Evolutionary conservation across 352 stramenopile genomes (phyloP).

Genomic region (Phytophthora uliginosa): DNA sequence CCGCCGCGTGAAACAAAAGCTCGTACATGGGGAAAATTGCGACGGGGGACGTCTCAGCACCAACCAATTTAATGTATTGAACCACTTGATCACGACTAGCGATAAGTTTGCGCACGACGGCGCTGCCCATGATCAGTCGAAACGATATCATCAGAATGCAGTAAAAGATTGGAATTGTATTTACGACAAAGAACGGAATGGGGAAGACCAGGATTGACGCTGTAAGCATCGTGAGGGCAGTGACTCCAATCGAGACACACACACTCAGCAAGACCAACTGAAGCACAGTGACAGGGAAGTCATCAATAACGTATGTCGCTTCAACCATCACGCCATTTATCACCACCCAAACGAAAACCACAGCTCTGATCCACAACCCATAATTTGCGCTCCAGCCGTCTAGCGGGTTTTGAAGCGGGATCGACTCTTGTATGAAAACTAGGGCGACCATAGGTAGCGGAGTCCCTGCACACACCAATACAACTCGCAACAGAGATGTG

Average conservation of each 20-base stretch:
- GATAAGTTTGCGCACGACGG: not conserved
- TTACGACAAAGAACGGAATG: conserved; percentile 8
- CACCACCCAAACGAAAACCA: not conserved
- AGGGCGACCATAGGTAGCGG: not conserved
- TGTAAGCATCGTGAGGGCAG: not conserved
- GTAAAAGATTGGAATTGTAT: conserved; percentile 2
- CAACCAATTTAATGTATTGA: not conserved
- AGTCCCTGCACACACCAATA: conserved; percentile 5
- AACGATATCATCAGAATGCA: not conserved
- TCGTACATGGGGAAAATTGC: conserved; percentile 12
- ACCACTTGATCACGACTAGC: not conserved
- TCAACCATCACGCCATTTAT: not conserved
- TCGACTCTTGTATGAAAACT: not conserved
- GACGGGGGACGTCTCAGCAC: conserved; percentile 1
- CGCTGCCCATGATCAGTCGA: not conserved
- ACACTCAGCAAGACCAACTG: not conserved
- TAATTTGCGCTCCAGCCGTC: conserved; percentile 4
- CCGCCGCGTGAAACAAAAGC: conserved; percentile 2
- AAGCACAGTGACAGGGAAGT: not conserved
- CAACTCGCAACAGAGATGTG: not conserved
- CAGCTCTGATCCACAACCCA: conserved; percentile 8
- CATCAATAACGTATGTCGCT: not conserved
- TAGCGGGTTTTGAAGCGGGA: conserved; percentile 7
- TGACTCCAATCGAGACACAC: not conserved
- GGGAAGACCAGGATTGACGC: conserved; percentile 1